Evolutionary conservation across 129 eudicot species (phyloP), one percentile per base, ranked within the genome.

Genomic region (Pittosporum tobira): DNA sequence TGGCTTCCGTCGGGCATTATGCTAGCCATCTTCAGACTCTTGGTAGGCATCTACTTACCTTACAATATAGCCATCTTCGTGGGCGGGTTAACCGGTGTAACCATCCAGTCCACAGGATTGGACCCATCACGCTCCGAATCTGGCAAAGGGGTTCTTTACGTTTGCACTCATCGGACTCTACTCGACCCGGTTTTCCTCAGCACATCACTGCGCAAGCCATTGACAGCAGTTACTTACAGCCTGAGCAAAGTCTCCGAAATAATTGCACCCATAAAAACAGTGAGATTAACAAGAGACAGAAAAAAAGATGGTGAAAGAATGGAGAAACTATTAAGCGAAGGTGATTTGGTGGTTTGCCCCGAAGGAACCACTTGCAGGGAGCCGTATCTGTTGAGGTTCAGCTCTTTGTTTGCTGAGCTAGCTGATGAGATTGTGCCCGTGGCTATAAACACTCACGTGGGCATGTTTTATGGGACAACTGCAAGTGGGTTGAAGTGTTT

Each of bases 351-450:
- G 15, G 95, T 90, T 4, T 87, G 96, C 49, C 99, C 99, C 0
- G 99, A 91, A 60, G 99, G 99, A 12, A 91, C 99, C 0, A 91
- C 99, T 6, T 91, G 99, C 59, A 75, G 99, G 62, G 99, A 91
- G 65, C 91, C 99, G 7, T 91, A 83, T 57, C 37, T 91, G 60
- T 48, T 91, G 62, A 72, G 99, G 16, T 91, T 91, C 25, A 91
- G 99, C 67, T 79, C 96, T 6, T 57, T 91, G 61, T 91, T 91
- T n/a, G 99, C 96, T 0, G 99, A 91, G 50, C 34, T 91, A 48
- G 75, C 99, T 3, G 91, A 91, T 42, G 91, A 84, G 59, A 91
- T 91, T 12, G 99, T 91, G 28, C 99, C 99, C 0, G 99, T 91
- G 24, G 99, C 96, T 5, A 68, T 91, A 64, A 71, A 91, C 72